Conservation (phyloP, 2,329 filamentous ascomycete genomes). For the Domatiomyces globalis region DNA sequence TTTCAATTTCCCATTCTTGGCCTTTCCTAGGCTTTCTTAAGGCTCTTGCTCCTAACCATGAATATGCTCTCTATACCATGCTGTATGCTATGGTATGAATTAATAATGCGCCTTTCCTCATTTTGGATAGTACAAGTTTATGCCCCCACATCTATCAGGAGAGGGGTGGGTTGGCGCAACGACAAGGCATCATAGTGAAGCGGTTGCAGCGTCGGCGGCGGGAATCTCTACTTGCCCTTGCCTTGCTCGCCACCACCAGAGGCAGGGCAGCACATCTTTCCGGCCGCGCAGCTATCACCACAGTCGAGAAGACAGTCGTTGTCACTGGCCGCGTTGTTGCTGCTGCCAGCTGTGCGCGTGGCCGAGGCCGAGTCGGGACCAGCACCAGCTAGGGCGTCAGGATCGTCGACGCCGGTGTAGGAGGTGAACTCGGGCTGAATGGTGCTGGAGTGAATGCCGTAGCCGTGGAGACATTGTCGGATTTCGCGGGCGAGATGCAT, state of each 20-base stretch:
- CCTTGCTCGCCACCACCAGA: constrained; percentile 5
- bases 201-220: not conserved
- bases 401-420: constrained; percentile 3
- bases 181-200: not conserved
- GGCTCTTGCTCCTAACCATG: no score
- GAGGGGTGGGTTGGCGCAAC: not conserved
- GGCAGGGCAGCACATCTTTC: constrained; percentile 15
- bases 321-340: constrained; percentile 26
- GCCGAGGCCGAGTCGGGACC: constrained; percentile 4
- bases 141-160: not conserved
- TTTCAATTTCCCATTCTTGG: no score
- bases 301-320: constrained; percentile 35
- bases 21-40: no score
- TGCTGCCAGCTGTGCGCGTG: constrained; percentile 11
- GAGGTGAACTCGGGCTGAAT: constrained; percentile 73
- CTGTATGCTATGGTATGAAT: no score
- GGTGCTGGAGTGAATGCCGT: constrained; percentile 91
- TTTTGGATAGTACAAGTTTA: not conserved
- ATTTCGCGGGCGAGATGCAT: constrained; percentile 79
- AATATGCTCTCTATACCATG: no score
- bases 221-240: not conserved
- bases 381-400: constrained; percentile 6
- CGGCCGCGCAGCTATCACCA: constrained; percentile 30
- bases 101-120: not conserved
- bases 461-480: constrained; percentile 78